phyloP scores from a whole-genome alignment of 1,139 yeast species.

The Nakaseomyces delphensis region DNA sequence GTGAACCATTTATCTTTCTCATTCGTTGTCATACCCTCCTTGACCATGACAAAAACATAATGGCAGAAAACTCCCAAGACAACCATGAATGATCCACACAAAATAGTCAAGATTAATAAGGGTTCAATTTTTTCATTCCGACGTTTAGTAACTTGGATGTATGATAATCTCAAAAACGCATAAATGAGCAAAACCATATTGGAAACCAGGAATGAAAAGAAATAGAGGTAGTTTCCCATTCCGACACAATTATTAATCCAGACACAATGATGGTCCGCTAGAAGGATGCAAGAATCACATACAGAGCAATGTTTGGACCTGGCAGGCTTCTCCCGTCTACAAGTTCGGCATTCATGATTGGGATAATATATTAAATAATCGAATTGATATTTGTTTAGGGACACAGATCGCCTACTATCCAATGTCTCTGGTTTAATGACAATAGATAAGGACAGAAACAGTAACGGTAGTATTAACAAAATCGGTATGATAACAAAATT shows the following conservation, averaged over 20 bases:
- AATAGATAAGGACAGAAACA: conserved; percentile 19
- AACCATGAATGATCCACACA: conserved; percentile 47
- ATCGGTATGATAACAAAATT: conserved; percentile 18
- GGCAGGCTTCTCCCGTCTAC: conserved; percentile 67
- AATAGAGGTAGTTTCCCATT: conserved; percentile 61
- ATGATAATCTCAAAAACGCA: conserved; percentile 39
- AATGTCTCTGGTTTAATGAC: conserved; percentile 16
- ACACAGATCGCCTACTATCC: conserved; percentile 2
- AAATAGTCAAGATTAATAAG: conserved; percentile 22
- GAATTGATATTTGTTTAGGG: conserved; percentile 32
- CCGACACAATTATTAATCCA: conserved; percentile 94
- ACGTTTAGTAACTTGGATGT: conserved; percentile 8
- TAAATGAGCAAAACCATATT: conserved; percentile 51
- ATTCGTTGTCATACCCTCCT: conserved; percentile 84
- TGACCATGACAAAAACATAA: conserved; percentile 55
- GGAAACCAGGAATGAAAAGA: conserved; percentile 49
- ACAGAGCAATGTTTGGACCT: conserved; percentile 81
- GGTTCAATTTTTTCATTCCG: conserved; percentile 8
- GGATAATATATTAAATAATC: conserved; percentile 56
- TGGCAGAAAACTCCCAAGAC: conserved; percentile 49
- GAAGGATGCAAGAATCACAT: conserved; percentile 58
- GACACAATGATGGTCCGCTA: conserved; percentile 88
- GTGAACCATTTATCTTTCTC: conserved; percentile 81
- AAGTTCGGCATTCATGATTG: conserved; percentile 40
- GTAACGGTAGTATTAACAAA: conserved; percentile 15